phyloP scores from a whole-genome alignment of 73 alveolate species.

The Uronychia binucleata region DNA sequence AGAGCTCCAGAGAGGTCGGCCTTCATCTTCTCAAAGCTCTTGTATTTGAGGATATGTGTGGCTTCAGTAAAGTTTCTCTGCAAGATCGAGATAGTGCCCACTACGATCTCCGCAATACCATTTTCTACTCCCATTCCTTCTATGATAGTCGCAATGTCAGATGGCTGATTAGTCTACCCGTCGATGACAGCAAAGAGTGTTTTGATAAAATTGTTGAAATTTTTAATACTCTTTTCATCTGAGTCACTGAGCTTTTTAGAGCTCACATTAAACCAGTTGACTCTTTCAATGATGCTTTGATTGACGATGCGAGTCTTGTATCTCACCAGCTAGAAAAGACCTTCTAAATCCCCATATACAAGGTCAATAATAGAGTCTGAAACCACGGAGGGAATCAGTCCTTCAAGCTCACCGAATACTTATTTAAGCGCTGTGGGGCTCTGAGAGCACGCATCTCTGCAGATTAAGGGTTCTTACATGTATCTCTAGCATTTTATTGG shows the following conservation, averaged over 20 bases:
- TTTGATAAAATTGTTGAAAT: too few relatives aligned
- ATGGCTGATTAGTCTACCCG: too few relatives aligned
- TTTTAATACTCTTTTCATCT: too few relatives aligned
- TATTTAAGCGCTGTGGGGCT: neutral
- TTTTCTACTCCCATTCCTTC: too few relatives aligned
- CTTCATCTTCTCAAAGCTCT: too few relatives aligned
- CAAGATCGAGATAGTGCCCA: neutral
- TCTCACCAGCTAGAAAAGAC: neutral
- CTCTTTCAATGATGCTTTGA: neutral
- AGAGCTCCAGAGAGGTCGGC: too few relatives aligned
- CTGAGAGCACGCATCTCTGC: neutral
- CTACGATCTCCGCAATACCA: too few relatives aligned
- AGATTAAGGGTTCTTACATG: neutral
- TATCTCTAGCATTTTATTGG: neutral
- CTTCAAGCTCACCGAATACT: conserved; percentile 6
- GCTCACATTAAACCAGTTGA: neutral
- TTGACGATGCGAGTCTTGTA: neutral
- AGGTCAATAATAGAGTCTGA: neutral
- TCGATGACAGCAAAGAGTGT: too few relatives aligned
- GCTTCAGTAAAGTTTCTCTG: too few relatives aligned
- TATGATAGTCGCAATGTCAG: too few relatives aligned
- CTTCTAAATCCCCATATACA: conserved; percentile 6
- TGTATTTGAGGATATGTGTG: too few relatives aligned
- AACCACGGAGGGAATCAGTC: neutral
- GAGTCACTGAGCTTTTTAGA: neutral